These are phyloP conservation scores for Volvariella volvacea DNA, from an alignment of 1,284 basidiomycete species.

Conservation along the genomic window DNA sequence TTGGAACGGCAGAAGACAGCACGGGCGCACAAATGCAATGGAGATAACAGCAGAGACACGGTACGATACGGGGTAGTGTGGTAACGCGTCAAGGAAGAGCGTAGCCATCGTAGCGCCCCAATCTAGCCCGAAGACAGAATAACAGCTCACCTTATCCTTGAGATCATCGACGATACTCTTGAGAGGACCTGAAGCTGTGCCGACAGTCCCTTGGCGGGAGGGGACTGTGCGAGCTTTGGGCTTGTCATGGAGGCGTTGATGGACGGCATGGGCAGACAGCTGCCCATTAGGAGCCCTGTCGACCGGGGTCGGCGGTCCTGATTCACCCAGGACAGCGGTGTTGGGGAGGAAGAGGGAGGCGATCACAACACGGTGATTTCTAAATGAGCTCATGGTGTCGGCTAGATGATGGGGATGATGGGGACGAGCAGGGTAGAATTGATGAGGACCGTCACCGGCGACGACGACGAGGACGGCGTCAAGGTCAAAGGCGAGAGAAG, in stretches of 20 bases:
- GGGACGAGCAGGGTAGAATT: too few relatives aligned
- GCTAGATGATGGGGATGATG: too few relatives aligned
- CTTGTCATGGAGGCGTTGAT: slow-evolving; percentile 13
- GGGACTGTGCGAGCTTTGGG: slow-evolving; percentile 10
- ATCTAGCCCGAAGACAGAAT: not conserved
- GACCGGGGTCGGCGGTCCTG: slow-evolving; percentile 39
- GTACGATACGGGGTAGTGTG: too few relatives aligned
- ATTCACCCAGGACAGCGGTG: slow-evolving; percentile 56
- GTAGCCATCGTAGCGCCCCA: too few relatives aligned
- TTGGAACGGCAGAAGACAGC: too few relatives aligned
- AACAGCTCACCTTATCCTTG: slow-evolving; percentile 48
- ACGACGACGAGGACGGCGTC: too few relatives aligned
- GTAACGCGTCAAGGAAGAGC: too few relatives aligned
- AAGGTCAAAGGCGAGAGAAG: too few relatives aligned
- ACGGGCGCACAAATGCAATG: too few relatives aligned
- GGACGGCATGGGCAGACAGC: slow-evolving; percentile 12
- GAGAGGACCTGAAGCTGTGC: slow-evolving; percentile 29
- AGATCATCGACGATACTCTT: slow-evolving; percentile 76
- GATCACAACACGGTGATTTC: slow-evolving; percentile 66
- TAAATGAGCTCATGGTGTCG: slow-evolving; percentile 47
- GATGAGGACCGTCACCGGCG: too few relatives aligned
- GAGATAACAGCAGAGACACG: too few relatives aligned
- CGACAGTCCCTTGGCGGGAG: slow-evolving; percentile 6
- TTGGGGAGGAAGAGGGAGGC: slow-evolving; percentile 75
- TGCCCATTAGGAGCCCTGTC: slow-evolving; percentile 9